A percentile compares a stretch with the other conserved stretches of the same genome.
Evolutionary conservation across 2,329 filamentous ascomycete genomes (phyloP).

Genomic region (Xylaria sp.): DNA sequence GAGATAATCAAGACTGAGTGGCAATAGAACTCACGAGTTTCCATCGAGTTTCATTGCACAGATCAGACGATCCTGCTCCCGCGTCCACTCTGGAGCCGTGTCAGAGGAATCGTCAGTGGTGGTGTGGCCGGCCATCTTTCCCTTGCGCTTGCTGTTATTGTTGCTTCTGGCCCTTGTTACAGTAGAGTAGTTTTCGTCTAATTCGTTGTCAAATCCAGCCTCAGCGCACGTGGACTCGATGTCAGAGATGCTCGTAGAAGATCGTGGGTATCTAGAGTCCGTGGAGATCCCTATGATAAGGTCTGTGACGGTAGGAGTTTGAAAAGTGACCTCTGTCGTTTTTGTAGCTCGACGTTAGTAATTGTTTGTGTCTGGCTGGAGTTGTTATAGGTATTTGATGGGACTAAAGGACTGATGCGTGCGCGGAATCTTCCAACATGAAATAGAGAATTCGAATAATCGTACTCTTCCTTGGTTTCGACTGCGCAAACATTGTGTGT

Average conservation of each 20-base stretch:
- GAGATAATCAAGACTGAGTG: no score
- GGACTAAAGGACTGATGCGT: background rate
- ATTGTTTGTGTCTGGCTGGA: background rate
- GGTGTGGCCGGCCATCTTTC: constrained; percentile 1
- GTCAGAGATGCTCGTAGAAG: background rate
- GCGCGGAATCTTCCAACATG: background rate
- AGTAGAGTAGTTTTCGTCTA: background rate
- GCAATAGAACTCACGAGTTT: constrained; percentile 26
- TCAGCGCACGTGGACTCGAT: constrained; percentile 15
- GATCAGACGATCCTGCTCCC: constrained; percentile 30
- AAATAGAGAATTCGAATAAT: background rate
- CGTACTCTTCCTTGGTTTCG: constrained; percentile 20
- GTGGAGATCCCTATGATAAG: no score
- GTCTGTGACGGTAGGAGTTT: constrained; percentile 12
- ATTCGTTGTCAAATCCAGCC: constrained; percentile 18
- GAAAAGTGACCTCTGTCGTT: constrained; percentile 27
- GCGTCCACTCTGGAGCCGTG: constrained; percentile 23
- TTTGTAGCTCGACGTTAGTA: background rate
- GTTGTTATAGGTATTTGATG: background rate
- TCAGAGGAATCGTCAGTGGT: constrained; percentile 11
- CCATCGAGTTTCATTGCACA: constrained; percentile 24
- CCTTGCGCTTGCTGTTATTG: background rate
- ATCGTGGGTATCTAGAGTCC: background rate
- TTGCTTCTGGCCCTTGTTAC: background rate
- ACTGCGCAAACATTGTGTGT: background rate